Percentiles rank a stretch among this genome's conserved stretches.
Evolutionary conservation across 306 rosid genomes (phyloP).

Genomic region (Prunus davidiana): DNA sequence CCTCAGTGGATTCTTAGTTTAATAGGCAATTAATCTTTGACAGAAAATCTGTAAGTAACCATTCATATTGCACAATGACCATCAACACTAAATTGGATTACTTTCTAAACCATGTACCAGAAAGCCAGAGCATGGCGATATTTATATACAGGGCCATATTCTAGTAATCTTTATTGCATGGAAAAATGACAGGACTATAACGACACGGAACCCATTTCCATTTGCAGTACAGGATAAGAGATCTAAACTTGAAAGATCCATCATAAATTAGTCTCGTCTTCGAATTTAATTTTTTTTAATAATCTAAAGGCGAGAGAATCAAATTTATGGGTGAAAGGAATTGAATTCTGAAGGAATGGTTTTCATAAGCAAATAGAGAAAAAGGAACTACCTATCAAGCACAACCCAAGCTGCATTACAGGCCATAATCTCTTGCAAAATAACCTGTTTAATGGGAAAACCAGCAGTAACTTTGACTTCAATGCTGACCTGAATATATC

Average conservation of each 20-base stretch:
- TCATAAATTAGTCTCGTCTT: not conserved
- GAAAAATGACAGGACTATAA: not conserved
- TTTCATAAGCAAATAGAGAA: not conserved
- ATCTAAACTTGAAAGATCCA: not conserved
- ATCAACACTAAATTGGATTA: not conserved
- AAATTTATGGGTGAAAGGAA: not conserved
- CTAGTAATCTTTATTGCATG: not conserved
- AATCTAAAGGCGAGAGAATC: not conserved
- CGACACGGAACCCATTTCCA: not conserved
- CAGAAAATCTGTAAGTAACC: not conserved
- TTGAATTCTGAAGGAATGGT: not conserved
- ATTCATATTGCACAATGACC: not conserved
- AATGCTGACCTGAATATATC: conserved; percentile 48
- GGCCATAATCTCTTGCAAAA: conserved; percentile 55
- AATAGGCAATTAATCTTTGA: not conserved
- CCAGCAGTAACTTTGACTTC: conserved; percentile 78
- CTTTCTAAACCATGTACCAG: not conserved
- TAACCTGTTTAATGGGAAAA: conserved; percentile 62
- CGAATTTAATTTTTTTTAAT: not conserved
- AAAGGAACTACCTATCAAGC: conserved; percentile 61
- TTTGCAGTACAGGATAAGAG: not conserved
- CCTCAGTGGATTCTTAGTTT: not conserved
- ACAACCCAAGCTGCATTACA: conserved; percentile 63
- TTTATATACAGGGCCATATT: not conserved
- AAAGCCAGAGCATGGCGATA: not conserved